Evolutionary conservation across 805 yeast species (phyloP).

Genomic region (Yarrowia alimentaria): DNA sequence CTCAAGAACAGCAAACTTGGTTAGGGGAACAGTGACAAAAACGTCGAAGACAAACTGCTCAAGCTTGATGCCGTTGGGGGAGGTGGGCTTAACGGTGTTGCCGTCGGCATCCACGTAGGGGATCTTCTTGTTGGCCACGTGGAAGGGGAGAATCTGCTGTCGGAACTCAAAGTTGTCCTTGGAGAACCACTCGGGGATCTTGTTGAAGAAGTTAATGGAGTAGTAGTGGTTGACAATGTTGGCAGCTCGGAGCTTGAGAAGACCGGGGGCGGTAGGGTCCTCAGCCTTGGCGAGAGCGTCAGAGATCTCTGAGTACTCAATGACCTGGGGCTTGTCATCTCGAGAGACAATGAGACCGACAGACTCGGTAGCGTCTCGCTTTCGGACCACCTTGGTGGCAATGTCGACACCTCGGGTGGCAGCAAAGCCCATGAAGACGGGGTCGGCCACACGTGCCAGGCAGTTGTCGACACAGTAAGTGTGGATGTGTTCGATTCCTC

Average conservation of each 20-base stretch:
- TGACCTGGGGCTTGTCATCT: slow-evolving; percentile 72
- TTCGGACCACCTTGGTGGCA: slow-evolving; percentile 93
- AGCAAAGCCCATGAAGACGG: slow-evolving; percentile 83
- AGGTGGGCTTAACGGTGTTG: slow-evolving; percentile 56
- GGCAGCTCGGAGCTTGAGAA: slow-evolving; percentile 82
- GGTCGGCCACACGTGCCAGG: slow-evolving; percentile 90
- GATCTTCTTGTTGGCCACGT: slow-evolving; percentile 89
- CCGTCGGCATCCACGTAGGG: slow-evolving; percentile 53
- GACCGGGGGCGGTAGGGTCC: slow-evolving; percentile 51
- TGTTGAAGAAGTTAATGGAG: slow-evolving; percentile 66
- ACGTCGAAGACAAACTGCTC: slow-evolving; percentile 98
- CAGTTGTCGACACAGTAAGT: slow-evolving; percentile 97
- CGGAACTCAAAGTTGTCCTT: slow-evolving; percentile 40
- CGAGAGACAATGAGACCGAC: slow-evolving; percentile 83
- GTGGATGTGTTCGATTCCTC: slow-evolving; percentile 84
- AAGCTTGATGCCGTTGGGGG: slow-evolving; percentile 86
- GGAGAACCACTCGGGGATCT: slow-evolving; percentile 60
- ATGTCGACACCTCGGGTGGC: slow-evolving; percentile 62
- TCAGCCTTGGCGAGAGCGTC: slow-evolving; percentile 64
- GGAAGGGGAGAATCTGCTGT: slow-evolving; percentile 75
- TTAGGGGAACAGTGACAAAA: slow-evolving; percentile 70
- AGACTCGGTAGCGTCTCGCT: slow-evolving; percentile 78
- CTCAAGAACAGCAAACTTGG: slow-evolving; percentile 84
- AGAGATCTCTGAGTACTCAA: slow-evolving; percentile 91
- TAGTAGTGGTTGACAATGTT: slow-evolving; percentile 97